phyloP scores from a whole-genome alignment of 2,329 filamentous ascomycete species.

The Paraphoma chrysanthemicola region DNA sequence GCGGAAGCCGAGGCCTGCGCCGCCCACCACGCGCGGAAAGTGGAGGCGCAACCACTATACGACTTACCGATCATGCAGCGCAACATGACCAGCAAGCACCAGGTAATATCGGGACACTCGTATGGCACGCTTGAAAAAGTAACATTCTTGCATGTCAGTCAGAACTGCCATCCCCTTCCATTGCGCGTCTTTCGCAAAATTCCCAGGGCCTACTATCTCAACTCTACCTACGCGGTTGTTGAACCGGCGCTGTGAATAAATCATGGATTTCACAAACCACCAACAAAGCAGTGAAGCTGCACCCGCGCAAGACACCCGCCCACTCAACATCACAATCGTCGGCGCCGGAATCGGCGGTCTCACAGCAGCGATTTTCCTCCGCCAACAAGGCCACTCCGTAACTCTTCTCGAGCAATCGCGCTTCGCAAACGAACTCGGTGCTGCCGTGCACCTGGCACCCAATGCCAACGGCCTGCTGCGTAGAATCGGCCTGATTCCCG shows the following conservation, averaged over 20 bases:
- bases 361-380: conserved; percentile 60
- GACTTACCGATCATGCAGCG: not conserved
- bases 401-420: conserved; percentile 54
- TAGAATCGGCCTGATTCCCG: conserved; percentile 52
- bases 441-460: conserved; percentile 68
- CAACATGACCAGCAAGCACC: not conserved
- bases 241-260: no score
- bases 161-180: not conserved
- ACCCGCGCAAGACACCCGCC: conserved; percentile 14
- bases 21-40: not conserved
- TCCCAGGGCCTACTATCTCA: not conserved
- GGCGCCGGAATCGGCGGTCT: conserved; percentile 62
- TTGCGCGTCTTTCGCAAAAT: not conserved
- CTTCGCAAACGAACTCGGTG: conserved; percentile 64
- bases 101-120: no score
- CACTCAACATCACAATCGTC: conserved; percentile 50
- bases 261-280: not conserved
- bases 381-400: conserved; percentile 47
- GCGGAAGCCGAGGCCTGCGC: not conserved
- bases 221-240: no score
- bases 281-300: conserved; percentile 9
- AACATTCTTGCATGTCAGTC: not conserved
- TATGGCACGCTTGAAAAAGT: not conserved
- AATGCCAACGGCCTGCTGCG: conserved; percentile 66
- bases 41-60: not conserved